These are phyloP conservation scores for Phytophthora pistaciae DNA, from an alignment of 352 stramenopile species.

Conservation along the genomic window DNA sequence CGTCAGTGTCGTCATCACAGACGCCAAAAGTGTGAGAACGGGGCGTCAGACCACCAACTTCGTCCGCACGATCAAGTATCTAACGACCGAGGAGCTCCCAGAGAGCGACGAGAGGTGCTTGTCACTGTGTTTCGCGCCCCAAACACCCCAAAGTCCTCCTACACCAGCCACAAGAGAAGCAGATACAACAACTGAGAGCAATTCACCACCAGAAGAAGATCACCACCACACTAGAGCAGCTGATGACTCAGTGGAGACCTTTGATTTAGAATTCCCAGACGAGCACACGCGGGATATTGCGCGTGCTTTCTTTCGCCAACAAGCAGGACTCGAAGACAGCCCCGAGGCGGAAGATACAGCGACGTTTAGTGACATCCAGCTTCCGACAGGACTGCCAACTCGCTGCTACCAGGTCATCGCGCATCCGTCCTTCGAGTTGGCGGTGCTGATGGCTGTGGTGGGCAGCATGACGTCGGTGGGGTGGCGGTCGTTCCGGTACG, in stretches of 20 bases:
- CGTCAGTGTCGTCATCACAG: conserved; percentile 44
- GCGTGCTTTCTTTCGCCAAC: conserved; percentile 65
- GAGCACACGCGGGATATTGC: conserved; percentile 55
- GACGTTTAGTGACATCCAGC: conserved; percentile 43
- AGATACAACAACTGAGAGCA: not conserved
- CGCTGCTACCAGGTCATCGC: conserved; percentile 72
- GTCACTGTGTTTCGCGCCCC: conserved; percentile 51
- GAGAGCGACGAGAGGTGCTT: conserved; percentile 75
- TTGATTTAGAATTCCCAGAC: conserved; percentile 84
- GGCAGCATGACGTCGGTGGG: conserved; percentile 79
- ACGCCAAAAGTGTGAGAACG: conserved; percentile 69
- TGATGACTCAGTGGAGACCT: conserved; percentile 7
- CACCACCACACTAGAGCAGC: not conserved
- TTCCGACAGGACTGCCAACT: conserved; percentile 58
- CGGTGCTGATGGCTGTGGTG: conserved; percentile 69
- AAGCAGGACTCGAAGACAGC: conserved; percentile 53
- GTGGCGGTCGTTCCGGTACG: conserved; percentile 61
- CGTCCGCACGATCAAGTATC: conserved; percentile 86
- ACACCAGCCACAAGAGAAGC: not conserved
- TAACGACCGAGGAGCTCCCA: conserved; percentile 52
- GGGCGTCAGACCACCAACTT: conserved; percentile 85
- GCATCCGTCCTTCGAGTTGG: conserved; percentile 80
- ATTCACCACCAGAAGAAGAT: not conserved
- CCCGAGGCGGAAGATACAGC: conserved; percentile 39
- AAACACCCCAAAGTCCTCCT: not conserved